Conservation (phyloP, 116 monocot species). For the Thalassia testudinum region DNA sequence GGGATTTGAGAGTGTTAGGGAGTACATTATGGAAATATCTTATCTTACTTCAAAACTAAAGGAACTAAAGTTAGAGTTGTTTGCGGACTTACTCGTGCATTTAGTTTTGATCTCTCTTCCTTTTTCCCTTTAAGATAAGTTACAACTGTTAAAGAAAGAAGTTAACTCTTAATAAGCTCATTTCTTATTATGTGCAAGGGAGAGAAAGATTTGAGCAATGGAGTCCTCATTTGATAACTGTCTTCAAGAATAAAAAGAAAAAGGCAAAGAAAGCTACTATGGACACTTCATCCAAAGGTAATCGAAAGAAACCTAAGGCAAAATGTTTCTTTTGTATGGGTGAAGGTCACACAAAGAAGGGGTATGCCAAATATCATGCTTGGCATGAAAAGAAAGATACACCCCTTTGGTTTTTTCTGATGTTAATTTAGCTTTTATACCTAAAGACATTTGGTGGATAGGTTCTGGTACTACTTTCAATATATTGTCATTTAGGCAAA, state of each 20-base stretch:
- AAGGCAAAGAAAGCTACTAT: neutral
- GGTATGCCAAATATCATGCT: slow-evolving; percentile 1
- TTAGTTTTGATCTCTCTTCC: slow-evolving; percentile 9
- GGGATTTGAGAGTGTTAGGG: too few species aligned
- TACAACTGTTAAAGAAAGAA: slow-evolving; percentile 5
- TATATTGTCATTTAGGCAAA: too few species aligned
- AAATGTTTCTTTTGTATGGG: neutral
- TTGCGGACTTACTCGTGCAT: slow-evolving; percentile 7
- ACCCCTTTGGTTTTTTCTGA: slow-evolving; percentile 10
- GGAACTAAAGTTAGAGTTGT: slow-evolving; percentile 6
- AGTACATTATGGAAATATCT: too few species aligned
- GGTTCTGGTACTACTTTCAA: neutral
- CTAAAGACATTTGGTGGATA: slow-evolving; percentile 4
- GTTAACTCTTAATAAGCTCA: too few species aligned
- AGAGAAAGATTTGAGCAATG: too few species aligned
- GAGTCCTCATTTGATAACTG: too few species aligned
- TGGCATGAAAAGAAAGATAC: too few species aligned
- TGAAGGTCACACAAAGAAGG: neutral
- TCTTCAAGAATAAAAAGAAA: too few species aligned
- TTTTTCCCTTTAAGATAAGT: neutral
- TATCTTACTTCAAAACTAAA: too few species aligned
- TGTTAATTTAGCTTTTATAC: slow-evolving; percentile 11
- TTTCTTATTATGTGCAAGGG: too few species aligned
- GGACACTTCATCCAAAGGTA: neutral
- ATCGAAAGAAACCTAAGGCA: too few species aligned